Percentiles rank a stretch among this genome's conserved stretches.
Evolutionary conservation across 1,284 basidiomycete species (phyloP).

Genomic region (Ceratobasidium sp.): DNA sequence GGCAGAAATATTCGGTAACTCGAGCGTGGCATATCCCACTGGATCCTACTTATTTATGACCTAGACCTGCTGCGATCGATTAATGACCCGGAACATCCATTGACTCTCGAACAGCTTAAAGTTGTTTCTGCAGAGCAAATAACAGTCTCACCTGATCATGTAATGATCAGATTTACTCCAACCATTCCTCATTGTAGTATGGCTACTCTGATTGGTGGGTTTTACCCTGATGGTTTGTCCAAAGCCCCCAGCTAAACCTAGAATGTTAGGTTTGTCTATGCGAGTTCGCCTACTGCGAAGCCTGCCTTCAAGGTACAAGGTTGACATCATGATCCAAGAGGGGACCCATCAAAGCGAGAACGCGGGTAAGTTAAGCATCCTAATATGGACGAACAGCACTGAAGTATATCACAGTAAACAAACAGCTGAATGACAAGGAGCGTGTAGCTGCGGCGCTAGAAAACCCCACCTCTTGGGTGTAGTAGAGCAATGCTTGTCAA

Average conservation of each 20-base stretch:
- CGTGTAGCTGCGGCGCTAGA: constrained; percentile 96
- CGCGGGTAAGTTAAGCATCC: constrained; percentile 59
- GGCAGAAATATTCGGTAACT: constrained; percentile 76
- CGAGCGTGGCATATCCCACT: constrained; percentile 29
- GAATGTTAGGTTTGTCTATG: constrained; percentile 78
- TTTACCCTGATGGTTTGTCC: background rate
- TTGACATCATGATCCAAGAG: constrained; percentile 91
- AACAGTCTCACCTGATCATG: constrained; percentile 70
- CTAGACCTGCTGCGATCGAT: constrained; percentile 91
- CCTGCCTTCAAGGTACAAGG: constrained; percentile 90
- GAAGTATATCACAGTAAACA: constrained; percentile 73
- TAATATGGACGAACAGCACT: background rate
- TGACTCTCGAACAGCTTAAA: constrained; percentile 93
- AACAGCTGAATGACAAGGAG: constrained; percentile 99
- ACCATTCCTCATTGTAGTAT: constrained; percentile 98
- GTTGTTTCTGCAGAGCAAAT: constrained; percentile 94
- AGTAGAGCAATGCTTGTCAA: constrained; percentile 83
- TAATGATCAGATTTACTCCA: constrained; percentile 92
- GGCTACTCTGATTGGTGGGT: constrained; percentile 93
- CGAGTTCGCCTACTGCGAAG: constrained; percentile 90
- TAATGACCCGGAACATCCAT: constrained; percentile 95
- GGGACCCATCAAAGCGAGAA: constrained; percentile 96
- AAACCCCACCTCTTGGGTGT: constrained; percentile 88
- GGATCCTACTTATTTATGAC: background rate
- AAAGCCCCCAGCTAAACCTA: constrained; percentile 18